Percentiles rank a stretch among this genome's conserved stretches.
phyloP scores from a whole-genome alignment of 805 yeast species.

The Wickerhamomyces tratensis region DNA sequence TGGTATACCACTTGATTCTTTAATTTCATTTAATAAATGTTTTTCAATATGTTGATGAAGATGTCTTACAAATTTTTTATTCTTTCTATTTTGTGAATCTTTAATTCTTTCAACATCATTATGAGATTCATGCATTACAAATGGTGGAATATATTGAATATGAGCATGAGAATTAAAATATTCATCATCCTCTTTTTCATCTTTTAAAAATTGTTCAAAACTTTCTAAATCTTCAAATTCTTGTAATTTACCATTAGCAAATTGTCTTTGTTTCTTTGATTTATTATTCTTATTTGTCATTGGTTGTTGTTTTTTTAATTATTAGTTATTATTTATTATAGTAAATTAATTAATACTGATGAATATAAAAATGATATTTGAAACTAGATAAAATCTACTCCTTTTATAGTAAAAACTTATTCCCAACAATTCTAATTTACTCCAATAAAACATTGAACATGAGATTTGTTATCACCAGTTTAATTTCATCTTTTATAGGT shows the following conservation, averaged over 20 bases:
- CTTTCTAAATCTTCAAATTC: conserved; percentile 53
- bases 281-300: conserved; percentile 15
- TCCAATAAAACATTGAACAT: too few species aligned
- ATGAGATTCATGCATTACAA: conserved; percentile 55
- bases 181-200: conserved; percentile 72
- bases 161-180: conserved; percentile 61
- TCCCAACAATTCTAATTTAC: too few species aligned
- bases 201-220: conserved; percentile 56
- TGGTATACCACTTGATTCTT: conserved; percentile 42
- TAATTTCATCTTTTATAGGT: too few species aligned
- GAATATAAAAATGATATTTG: too few species aligned
- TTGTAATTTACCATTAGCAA: conserved; percentile 13
- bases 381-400: too few species aligned
- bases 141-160: conserved; percentile 64
- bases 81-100: conserved; percentile 62
- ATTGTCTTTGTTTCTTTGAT: conserved; percentile 10
- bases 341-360: neutral
- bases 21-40: conserved; percentile 60
- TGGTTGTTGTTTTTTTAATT: neutral
- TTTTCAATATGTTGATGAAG: conserved; percentile 67
- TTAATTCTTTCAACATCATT: conserved; percentile 64
- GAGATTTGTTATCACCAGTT: too few species aligned
- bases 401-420: too few species aligned
- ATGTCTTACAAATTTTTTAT: conserved; percentile 62
- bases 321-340: neutral